Base-by-base conservation (phyloP, 129 eudicot genomes). In the Artemisia annua region DNA sequence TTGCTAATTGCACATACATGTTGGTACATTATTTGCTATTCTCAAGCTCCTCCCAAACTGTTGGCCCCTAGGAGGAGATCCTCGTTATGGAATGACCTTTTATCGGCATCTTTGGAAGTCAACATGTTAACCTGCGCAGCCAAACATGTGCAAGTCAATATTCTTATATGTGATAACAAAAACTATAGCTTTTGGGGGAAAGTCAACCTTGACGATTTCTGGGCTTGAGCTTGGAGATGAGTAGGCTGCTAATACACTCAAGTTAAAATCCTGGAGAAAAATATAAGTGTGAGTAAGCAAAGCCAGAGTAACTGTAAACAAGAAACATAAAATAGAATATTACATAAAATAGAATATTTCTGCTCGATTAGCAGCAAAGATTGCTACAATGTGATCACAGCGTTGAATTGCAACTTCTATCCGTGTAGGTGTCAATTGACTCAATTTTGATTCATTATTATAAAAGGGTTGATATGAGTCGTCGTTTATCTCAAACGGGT, bases 221-320 rank as follows among this genome's bases (percentile, higher is more conserved):
- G 92, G 87, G 72, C 83, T 87, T 57, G 98, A 89, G 81, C 85
- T 86, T 20, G 98, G 86, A 75, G 87, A 89, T 70, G 81, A 63
- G 76, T 89, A 92, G 44, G 96, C 91, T 48, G 98, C 98, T 77
- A 93, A 83, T 51, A 93, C 79, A 58, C 98, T 89, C 92, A 93
- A 78, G 83, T 87, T 90, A 69, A 93, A 93, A 75, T 87, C 92
- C 98, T 93, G 87, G 13, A 50, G 66, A 48, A 43, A 74, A 24
- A 26, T n/a, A 39, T 0, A 39, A 39, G 46, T 7, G 46, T 39
- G 46, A 39, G 46, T 8, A 39, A 39, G 46, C 46, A 39, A 35
- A 35, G 43, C 7, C 39, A 32, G 7, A 32, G 39, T 32, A 32
- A 32, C 5, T 28, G 32, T 28, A 28, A 28, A 30, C 35, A 30